Evolutionary conservation across 352 stramenopile genomes (phyloP), one percentile per base, ranked within the genome.

Genomic region (Blastocystis sp.): DNA sequence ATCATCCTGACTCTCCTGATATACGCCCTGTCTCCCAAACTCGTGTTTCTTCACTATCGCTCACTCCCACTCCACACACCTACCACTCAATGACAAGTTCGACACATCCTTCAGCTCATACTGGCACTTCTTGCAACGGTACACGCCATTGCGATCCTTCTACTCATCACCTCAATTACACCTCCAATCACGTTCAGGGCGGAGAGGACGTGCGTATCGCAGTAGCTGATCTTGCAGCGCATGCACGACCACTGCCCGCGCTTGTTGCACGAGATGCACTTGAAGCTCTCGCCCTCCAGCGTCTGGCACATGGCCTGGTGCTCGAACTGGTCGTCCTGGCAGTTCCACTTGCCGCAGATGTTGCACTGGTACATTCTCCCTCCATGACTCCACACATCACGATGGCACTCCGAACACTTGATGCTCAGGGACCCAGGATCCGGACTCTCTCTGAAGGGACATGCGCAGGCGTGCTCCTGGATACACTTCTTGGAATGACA

Each of bases 291-390:
- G 11, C 64, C 68, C 14, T 88, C 78, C 2, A 88, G 54, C 17
- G 78, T 88, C 34, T 88, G 78, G 66, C 78, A 88, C 78, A 88
- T 88, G 28, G 78, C 78, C 48, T 88, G 64, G 66, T 88, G 78
- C 45, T 88, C 78, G 42, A 88, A 88, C n/a, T 88, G 78, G 48
- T 88, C 78, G 40, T 88, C 78, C 42, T 88, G 64, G 45, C 78
- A 88, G 57, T 70, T 65, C 68, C 64, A 76, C 57, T 88, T 88
- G 2, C 68, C 68, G 52, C 78, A 88, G 64, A 79, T 79, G 60
- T 64, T 76, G 42, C 78, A 88, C 60, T 88, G 78, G 34, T 68
- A 88, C 78, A 88, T 88, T 21, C 62, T 66, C 34, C 78, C 78
- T 69, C 78, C 78, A 78, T 79, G 68, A 63, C 54, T 60, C 78